Base-by-base conservation (phyloP, 176 grass and related monocot species). In the Aegilops umbellulata region DNA sequence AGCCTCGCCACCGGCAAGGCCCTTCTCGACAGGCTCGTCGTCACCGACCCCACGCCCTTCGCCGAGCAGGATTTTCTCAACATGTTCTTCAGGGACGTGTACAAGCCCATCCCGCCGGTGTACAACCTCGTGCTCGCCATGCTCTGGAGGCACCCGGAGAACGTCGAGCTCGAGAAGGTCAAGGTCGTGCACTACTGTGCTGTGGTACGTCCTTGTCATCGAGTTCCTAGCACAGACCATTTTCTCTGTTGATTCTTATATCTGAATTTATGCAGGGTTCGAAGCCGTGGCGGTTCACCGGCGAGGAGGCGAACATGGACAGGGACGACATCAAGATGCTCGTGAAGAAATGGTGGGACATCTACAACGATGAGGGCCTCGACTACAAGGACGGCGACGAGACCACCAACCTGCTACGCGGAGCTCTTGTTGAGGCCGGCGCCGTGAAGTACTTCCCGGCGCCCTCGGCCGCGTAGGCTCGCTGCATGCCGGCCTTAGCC, bases 131-230 rank as follows among this genome's bases (percentile, higher is more conserved):
- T 95, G 29, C 74, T 95, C 27, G 94, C 94, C 20, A 95, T 95
- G 94, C 77, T 95, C 0, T 95, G 94, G 94, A 71, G 88, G 46
- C 94, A 95, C 77, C 94, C 94, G 0, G 91, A 95, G 13, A 95
- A 87, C 10, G 84, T 93, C 1, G 49, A 80, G 46, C 90, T 95
- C 13, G 22, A 80, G 14, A 83, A 93, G 79, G 88, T 95, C 12
- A 95, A 93, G 86, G 88, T 86, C 3, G 94, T 95, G 24, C 94
- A 95, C 94, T 93, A 95, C 84, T 95, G 94, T 71, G 94, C 94
- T 0, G 90, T 88, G 89, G 91, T 93, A 80, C 42, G 87, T 81
- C 15, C 14, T 67, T 67, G 29, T 19, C 0, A 67, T 67, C 25
- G 47, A 44, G 3, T 44, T 34, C 8, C 29, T 34, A 36, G 35